Conservation (phyloP, 2,329 filamentous ascomycete genomes). For the Ceratocystis colombiana region DNA sequence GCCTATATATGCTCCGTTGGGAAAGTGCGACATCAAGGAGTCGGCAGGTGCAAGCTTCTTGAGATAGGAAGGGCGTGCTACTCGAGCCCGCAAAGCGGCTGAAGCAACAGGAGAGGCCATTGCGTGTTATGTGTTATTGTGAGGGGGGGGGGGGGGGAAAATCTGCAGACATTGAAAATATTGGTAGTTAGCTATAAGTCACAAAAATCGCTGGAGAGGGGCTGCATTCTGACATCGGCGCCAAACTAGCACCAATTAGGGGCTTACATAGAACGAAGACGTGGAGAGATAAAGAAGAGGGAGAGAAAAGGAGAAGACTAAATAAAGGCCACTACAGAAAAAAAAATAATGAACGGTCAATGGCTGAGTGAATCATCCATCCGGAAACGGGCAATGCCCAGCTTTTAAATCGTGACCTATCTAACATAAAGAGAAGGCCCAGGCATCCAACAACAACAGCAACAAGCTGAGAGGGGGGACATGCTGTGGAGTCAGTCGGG, state of each 20-base stretch:
- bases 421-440: background rate
- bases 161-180: slow-evolving; percentile 23
- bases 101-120: slow-evolving; percentile 52
- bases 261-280: slow-evolving; percentile 8
- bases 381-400: slow-evolving; percentile 3
- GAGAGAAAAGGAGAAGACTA: slow-evolving; percentile 19
- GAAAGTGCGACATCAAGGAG: slow-evolving; percentile 71
- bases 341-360: slow-evolving; percentile 20
- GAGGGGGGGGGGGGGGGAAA: background rate
- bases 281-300: slow-evolving; percentile 14
- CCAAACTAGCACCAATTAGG: background rate
- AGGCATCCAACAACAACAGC: background rate
- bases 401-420: background rate
- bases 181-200: slow-evolving; percentile 5
- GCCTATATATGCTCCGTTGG: slow-evolving; percentile 75
- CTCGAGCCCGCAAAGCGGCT: slow-evolving; percentile 63
- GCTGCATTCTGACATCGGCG: background rate
- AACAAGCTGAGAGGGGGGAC: background rate
- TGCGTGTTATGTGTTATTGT: slow-evolving; percentile 1
- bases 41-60: slow-evolving; percentile 70
- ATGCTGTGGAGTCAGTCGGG: slow-evolving; percentile 8
- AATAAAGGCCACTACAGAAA: slow-evolving; percentile 11
- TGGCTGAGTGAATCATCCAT: background rate
- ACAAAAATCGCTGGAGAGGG: too few relatives aligned
- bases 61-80: slow-evolving; percentile 65